Evolutionary conservation across 768 basidiomycete genomes (phyloP).

Genomic region (Strobilomyces confusus): DNA sequence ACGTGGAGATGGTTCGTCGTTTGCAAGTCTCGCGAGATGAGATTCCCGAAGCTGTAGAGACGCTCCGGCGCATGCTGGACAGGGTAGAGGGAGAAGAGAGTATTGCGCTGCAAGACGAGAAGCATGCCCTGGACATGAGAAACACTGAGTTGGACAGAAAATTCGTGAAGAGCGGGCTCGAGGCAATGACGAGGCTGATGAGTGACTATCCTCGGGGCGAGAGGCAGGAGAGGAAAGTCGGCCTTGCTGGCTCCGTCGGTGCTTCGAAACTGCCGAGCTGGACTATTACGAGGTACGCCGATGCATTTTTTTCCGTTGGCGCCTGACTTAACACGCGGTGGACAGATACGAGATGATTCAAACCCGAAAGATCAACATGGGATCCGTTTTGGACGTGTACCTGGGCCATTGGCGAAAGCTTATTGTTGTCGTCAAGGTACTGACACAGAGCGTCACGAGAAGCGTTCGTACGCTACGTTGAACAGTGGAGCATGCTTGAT

Average conservation of each 20-base stretch:
- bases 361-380: constrained; percentile 63
- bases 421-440: constrained; percentile 69
- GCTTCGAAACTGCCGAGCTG: constrained; percentile 51
- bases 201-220: constrained; percentile 1
- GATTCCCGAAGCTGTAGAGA: constrained; percentile 23
- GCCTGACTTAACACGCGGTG: neutral
- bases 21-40: constrained; percentile 22
- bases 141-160: constrained; percentile 43
- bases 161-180: constrained; percentile 70
- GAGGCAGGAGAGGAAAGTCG: neutral
- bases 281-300: constrained; percentile 64
- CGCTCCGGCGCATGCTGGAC: constrained; percentile 20
- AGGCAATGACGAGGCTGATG: constrained; percentile 64
- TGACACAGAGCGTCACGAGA: constrained; percentile 53
- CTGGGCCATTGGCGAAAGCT: constrained; percentile 65
- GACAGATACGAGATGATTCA: constrained; percentile 70
- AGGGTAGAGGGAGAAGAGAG: neutral
- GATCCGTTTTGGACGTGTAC: constrained; percentile 77
- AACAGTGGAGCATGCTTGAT: constrained; percentile 64
- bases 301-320: neutral
- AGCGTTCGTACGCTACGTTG: constrained; percentile 67
- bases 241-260: neutral
- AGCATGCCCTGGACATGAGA: neutral
- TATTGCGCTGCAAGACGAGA: neutral
- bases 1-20: constrained; percentile 20